Evolutionary conservation across 805 yeast genomes (phyloP), one percentile per base, ranked within the genome.

Genomic region (Maudiozyma turicensis): DNA sequence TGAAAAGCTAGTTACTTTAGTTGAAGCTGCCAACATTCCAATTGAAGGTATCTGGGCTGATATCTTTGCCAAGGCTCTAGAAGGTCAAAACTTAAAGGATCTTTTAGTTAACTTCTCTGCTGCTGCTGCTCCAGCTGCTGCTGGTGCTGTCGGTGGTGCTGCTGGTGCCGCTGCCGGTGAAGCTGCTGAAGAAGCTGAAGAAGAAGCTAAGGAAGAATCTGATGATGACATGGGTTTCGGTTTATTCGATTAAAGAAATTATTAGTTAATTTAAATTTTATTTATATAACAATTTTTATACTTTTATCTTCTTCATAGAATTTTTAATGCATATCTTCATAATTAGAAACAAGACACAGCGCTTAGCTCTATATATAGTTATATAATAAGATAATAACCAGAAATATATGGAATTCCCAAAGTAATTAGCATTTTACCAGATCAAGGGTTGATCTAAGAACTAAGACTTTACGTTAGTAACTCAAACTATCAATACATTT

Each of bases 141-240:
- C 52, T 57, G 73, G 68, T 59, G 73, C 70, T 58, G 73, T 70
- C 55, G 74, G 67, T 59, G 74, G 66, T 54, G 74, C 67, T 63
- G 74, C 70, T 58, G 73, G 66, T 56, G 74, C 66, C 54, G 73
- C 68, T 54, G 52, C 43, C 30, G 50, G 34, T 14, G 48, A 20
- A 13, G 86, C 69, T 54, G 81, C 75, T 62, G 83, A 75, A 57
- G 72, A 65, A 49, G 78, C 64, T n/a, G 43, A 40, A 58, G 83
- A 72, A 65, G 81, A 72, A 65, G 80, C 69, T 52, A 72, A 69
- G 59, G 86, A 81, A 70, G 85, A 78, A 71, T 79, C 82, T 58
- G 88, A 82, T 69, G 87, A 81, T 66, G 93, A 84, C 76, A 83
- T 85, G 91, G 91, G 91, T 65, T 81, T 85, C 83, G 91, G 91